Conservation (phyloP, 257 asterid genomes). For the Apocynum venetum region DNA sequence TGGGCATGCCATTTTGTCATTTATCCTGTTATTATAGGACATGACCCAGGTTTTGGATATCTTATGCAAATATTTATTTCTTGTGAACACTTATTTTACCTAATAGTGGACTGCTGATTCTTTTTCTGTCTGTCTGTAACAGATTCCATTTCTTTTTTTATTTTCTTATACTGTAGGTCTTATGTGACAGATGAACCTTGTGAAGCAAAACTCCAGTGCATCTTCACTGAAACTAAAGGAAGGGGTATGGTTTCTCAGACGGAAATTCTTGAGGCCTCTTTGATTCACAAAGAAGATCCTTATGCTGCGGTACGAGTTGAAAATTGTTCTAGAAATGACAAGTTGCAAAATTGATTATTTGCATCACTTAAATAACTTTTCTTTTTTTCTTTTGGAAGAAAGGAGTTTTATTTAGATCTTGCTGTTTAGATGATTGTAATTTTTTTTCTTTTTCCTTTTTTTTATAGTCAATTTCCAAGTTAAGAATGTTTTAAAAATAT, state of each 20-base stretch:
- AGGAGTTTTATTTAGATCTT: background rate
- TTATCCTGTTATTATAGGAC: background rate
- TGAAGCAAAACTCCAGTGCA: slow-evolving; percentile 43
- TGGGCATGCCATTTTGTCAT: background rate
- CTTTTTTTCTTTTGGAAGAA: background rate
- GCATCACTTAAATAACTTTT: background rate
- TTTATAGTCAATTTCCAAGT: background rate
- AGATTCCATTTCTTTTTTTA: slow-evolving; percentile 30
- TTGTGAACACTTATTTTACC: background rate
- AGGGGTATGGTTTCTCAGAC: slow-evolving; percentile 61
- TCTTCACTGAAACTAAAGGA: slow-evolving; percentile 57
- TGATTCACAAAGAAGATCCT: slow-evolving; percentile 86
- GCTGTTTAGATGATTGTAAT: background rate
- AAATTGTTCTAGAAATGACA: slow-evolving; percentile 4
- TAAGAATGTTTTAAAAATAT: background rate
- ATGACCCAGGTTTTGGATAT: background rate
- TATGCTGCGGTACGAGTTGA: slow-evolving; percentile 69
- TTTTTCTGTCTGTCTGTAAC: slow-evolving; percentile 20
- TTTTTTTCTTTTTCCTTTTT: no score
- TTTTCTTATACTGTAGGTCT: slow-evolving; percentile 61
- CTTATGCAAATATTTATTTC: background rate
- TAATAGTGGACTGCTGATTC: background rate
- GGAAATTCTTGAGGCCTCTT: slow-evolving; percentile 60
- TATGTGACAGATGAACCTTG: slow-evolving; percentile 71
- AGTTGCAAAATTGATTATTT: background rate